Evolutionary conservation across 768 basidiomycete genomes (phyloP).

Genomic region (Leucogyrophana mollusca): DNA sequence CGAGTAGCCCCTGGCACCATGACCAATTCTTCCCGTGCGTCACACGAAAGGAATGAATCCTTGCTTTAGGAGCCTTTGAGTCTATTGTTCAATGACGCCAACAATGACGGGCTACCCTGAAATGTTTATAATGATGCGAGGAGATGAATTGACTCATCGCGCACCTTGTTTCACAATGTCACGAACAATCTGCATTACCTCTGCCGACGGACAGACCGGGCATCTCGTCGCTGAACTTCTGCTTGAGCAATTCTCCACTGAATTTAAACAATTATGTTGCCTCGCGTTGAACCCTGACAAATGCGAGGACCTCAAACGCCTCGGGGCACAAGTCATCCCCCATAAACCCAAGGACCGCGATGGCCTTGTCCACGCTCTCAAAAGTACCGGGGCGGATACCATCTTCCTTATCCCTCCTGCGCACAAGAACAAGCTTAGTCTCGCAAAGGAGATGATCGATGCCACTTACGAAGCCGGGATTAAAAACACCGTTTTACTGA

Average conservation of each 20-base stretch:
- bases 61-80: background rate
- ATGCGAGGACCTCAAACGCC: background rate
- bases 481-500: conserved; percentile 4
- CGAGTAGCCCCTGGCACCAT: too few species aligned
- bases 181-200: conserved; percentile 26
- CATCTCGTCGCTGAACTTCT: conserved; percentile 28
- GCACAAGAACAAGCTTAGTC: background rate
- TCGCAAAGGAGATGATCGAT: background rate
- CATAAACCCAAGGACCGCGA: background rate
- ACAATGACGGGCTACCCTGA: background rate
- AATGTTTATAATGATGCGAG: too few species aligned
- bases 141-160: too few species aligned
- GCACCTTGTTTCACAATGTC: too few species aligned
- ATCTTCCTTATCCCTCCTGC: conserved; percentile 7
- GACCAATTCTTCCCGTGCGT: too few species aligned
- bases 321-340: background rate
- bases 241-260: conserved; percentile 15
- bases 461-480: background rate
- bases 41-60: background rate
- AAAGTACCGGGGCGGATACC: background rate
- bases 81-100: background rate
- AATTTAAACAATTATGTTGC: conserved; percentile 6
- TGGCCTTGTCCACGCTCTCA: too few species aligned
- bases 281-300: background rate
- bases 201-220: conserved; percentile 31